Base-by-base conservation (phyloP, 345 rosid genomes). In the Pugionium dolabratum region DNA sequence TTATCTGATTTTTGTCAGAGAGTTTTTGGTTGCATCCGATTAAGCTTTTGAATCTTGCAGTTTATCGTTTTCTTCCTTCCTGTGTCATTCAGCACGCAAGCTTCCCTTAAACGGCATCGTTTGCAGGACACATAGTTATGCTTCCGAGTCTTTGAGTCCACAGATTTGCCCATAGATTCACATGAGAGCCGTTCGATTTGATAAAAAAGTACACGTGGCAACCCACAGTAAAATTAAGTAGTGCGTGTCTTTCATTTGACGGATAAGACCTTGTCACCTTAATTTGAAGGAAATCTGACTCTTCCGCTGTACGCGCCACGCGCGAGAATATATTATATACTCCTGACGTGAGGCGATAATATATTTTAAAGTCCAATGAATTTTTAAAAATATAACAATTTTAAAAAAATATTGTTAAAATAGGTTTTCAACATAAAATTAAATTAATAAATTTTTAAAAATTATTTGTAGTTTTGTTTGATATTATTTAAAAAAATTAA, bases 261-360 rank as follows among this genome's bases (percentile, higher is more conserved):
- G 54, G 79, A 82, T 75, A 74, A 66, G 79, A 71, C 59, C 49
- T 37, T 51, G 59, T 68, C 66, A 6, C 62, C 71, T 72, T 42
- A 74, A 48, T 27, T 45, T 64, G 76, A 70, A 59, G 70, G 67
- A 54, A 70, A 40, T 55, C 54, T 25, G 51, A 46, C 69, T 62
- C 37, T 49, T 60, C 18, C 18, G 18, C 18, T 18, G 18, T 18
- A 18, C 18, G 18, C 18, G 18, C 18, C 18, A 18, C 18, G 18
- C 18, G 18, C 18, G 18, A 18, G 18, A 18, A 18, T 18, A 18
- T 18, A 18, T 18, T 18, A 18, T 18, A 0, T 18, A 18, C 18
- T 18, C 18, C 18, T 18, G 18, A 18, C 18, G 18, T 18, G 18
- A 18, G 18, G 18, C 18, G 18, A 18, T 18, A 18, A 18, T 18